These are phyloP conservation scores for Plantago ovata DNA, from an alignment of 257 asterid species.

Conservation along the genomic window DNA sequence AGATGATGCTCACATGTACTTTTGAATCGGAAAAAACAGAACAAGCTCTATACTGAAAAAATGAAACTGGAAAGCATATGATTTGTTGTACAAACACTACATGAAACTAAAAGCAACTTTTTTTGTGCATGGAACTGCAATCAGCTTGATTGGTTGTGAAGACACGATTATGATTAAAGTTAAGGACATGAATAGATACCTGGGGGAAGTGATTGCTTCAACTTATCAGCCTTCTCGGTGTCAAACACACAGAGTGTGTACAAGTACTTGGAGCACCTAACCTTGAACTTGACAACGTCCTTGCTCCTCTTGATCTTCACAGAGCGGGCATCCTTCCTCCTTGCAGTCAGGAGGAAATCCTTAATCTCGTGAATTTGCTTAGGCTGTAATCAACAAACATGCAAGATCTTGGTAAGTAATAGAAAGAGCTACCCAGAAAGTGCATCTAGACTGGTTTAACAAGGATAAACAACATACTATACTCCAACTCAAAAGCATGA, in stretches of 20 bases:
- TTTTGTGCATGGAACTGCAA: not conserved
- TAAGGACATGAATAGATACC: constrained; percentile 15
- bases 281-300: constrained; percentile 46
- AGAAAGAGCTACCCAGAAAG: not conserved
- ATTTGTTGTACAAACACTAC: too few species aligned
- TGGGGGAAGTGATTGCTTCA: constrained; percentile 45
- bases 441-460: too few species aligned
- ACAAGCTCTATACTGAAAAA: too few species aligned
- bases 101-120: too few species aligned
- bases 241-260: constrained; percentile 42
- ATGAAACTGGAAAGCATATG: too few species aligned
- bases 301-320: constrained; percentile 43
- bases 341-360: constrained; percentile 45
- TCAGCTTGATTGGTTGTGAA: not conserved
- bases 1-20: too few species aligned
- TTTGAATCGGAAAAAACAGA: too few species aligned
- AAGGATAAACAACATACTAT: too few species aligned
- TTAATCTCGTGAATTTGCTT: constrained; percentile 50
- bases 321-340: constrained; percentile 42
- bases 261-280: constrained; percentile 47
- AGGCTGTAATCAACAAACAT: constrained; percentile 25
- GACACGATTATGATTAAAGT: not conserved
- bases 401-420: not conserved
- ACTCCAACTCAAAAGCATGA: too few species aligned
- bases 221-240: constrained; percentile 44